These are phyloP conservation scores for Murraya paniculata DNA, from an alignment of 345 rosid species.

Conservation along the genomic window DNA sequence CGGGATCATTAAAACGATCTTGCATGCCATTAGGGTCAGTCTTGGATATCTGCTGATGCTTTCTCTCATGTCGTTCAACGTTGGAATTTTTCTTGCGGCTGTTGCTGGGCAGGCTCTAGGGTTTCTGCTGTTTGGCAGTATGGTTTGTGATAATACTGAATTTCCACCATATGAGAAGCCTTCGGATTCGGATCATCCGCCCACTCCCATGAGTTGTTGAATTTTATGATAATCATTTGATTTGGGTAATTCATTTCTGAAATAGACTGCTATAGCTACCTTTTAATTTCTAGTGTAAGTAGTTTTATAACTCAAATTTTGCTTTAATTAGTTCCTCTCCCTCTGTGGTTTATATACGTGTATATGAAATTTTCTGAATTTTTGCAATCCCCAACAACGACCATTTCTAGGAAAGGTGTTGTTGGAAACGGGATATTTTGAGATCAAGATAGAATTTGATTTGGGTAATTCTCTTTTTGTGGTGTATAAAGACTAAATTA, in stretches of 20 bases:
- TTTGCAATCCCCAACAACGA: too few relatives aligned
- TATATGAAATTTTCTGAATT: not conserved
- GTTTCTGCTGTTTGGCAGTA: conserved; percentile 36
- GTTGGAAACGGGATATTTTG: too few relatives aligned
- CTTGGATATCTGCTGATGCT: conserved; percentile 40
- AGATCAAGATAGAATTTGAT: too few relatives aligned
- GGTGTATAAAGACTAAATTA: too few relatives aligned
- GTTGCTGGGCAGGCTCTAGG: conserved; percentile 45
- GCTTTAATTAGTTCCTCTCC: too few relatives aligned
- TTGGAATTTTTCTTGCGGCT: conserved; percentile 36
- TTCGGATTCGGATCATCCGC: conserved; percentile 23
- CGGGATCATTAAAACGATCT: conserved; percentile 27
- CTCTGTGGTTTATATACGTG: too few relatives aligned
- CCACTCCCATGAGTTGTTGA: conserved; percentile 30
- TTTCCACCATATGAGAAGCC: not conserved
- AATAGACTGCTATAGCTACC: not conserved
- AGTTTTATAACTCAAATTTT: too few relatives aligned
- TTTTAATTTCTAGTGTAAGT: not conserved
- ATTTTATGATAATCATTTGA: not conserved
- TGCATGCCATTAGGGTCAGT: conserved; percentile 32
- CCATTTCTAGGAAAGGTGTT: too few relatives aligned
- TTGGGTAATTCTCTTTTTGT: too few relatives aligned
- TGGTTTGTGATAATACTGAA: conserved; percentile 20
- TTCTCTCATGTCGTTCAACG: conserved; percentile 50
- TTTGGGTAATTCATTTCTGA: not conserved